Evolutionary conservation across 2,329 filamentous ascomycete species (phyloP), one percentile per base, ranked within the genome.

Genomic region (Parafenestella ontariensis): DNA sequence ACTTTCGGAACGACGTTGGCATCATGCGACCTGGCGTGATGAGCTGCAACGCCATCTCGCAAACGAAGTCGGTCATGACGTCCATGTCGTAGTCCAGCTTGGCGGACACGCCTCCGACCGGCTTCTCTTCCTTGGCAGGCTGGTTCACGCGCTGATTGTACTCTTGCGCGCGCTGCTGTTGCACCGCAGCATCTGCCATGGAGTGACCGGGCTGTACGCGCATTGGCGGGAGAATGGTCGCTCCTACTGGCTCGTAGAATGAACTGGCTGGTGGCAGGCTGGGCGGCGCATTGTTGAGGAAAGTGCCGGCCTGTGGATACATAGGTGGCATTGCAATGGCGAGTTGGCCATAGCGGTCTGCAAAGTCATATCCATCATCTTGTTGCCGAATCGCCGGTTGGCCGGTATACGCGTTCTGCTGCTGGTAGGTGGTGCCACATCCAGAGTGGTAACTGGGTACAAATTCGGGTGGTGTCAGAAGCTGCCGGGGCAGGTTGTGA

Each of bases 81-180:
- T 96, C 92, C 87, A 96, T 94, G 78, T 96, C 92, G 76, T 97
- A 97, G 82, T 96, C 93, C 78, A 97, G 86, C 79, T 96, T 90
- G 70, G 92, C 92, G 68, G 93, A 95, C 34, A 97, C 93, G 68
- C 93, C 93, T 74, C 93, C 92, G 50, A 85, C 85, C n/a, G 85
- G 79, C 74, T 87, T 88, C 65, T 88, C 86, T 66, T 88, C 85
- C 74, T 87, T 88, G 23, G 66, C 65, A 46, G 74, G 73, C 52
- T 77, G 75, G 45, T 74, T 62, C n/a, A 61, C 57, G 45, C 68
- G 76, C 60, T 78, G 75, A 58, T 49, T 68, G 55, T 76, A 73
- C 56, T 66, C 71, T 54, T 79, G 76, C 48, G 74, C 70, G 43
- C 77, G 74, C 58, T 79, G 77, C 50, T 78, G 74, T 59, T 58